phyloP scores from a whole-genome alignment of 257 asterid genomes.

The Penstemon barbatus region DNA sequence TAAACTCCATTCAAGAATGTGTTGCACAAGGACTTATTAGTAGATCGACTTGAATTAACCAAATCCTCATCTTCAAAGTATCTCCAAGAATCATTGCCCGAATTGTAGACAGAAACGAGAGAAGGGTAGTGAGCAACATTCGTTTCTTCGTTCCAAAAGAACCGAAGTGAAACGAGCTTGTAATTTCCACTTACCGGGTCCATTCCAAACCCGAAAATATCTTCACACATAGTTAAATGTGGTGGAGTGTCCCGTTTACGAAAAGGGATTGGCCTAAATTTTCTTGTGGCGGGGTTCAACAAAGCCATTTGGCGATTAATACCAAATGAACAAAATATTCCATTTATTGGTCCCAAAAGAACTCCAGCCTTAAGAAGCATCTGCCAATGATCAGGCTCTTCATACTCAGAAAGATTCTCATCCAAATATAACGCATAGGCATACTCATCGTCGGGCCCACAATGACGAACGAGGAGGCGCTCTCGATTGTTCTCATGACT shows the following conservation, averaged over 20 bases:
- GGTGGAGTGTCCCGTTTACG: slow-evolving; percentile 21
- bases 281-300: background rate
- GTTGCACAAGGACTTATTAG: slow-evolving; percentile 35
- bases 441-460: background rate
- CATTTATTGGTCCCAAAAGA: slow-evolving; percentile 1
- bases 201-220: slow-evolving; percentile 44
- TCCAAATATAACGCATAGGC: background rate
- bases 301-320: background rate
- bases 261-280: slow-evolving; percentile 2
- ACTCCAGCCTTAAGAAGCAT: background rate
- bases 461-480: background rate
- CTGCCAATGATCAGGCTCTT: background rate
- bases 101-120: slow-evolving; percentile 38
- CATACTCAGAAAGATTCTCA: background rate
- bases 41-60: slow-evolving; percentile 27
- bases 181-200: slow-evolving; percentile 37
- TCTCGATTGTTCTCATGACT: background rate
- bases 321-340: background rate
- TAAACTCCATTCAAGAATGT: slow-evolving; percentile 48
- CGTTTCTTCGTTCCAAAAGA: slow-evolving; percentile 33
- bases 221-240: slow-evolving; percentile 25
- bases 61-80: slow-evolving; percentile 35
- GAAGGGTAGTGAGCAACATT: slow-evolving; percentile 27
- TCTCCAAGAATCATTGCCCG: slow-evolving; percentile 46
- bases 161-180: slow-evolving; percentile 42